Conservation (phyloP, 1,284 basidiomycete genomes). For the Puccinia hordei region DNA sequence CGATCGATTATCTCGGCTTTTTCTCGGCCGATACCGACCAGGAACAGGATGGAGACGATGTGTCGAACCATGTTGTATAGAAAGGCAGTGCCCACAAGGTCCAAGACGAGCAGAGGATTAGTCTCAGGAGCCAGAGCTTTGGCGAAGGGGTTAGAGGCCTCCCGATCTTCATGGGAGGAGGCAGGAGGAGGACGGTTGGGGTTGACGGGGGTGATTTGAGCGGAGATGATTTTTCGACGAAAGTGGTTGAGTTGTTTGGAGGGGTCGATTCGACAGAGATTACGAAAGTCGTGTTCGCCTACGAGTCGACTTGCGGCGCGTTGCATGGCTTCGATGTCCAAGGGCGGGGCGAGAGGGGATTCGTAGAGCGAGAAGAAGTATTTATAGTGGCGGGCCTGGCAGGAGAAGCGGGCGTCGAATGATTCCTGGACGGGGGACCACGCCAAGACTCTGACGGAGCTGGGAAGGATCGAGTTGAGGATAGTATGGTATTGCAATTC, state of each 20-base stretch:
- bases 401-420: constrained; percentile 89
- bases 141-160: neutral
- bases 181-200: neutral
- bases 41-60: constrained; percentile 88
- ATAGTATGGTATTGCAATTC: constrained; percentile 79
- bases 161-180: neutral
- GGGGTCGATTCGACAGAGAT: constrained; percentile 92
- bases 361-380: constrained; percentile 75
- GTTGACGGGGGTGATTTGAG: constrained; percentile 64
- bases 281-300: constrained; percentile 93
- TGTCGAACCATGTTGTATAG: constrained; percentile 97
- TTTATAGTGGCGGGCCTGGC: constrained; percentile 88
- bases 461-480: constrained; percentile 86
- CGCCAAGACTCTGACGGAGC: constrained; percentile 84
- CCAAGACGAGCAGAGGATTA: constrained; percentile 62
- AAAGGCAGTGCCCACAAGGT: constrained; percentile 85
- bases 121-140: neutral
- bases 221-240: constrained; percentile 68
- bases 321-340: constrained; percentile 77
- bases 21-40: constrained; percentile 82
- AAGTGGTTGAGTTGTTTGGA: constrained; percentile 87
- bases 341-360: constrained; percentile 58
- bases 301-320: constrained; percentile 72
- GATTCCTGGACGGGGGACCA: constrained; percentile 83
- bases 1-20: constrained; percentile 70